These are phyloP conservation scores for Cercophora samala DNA, from an alignment of 495 filamentous ascomycete species.

Conservation along the genomic window DNA sequence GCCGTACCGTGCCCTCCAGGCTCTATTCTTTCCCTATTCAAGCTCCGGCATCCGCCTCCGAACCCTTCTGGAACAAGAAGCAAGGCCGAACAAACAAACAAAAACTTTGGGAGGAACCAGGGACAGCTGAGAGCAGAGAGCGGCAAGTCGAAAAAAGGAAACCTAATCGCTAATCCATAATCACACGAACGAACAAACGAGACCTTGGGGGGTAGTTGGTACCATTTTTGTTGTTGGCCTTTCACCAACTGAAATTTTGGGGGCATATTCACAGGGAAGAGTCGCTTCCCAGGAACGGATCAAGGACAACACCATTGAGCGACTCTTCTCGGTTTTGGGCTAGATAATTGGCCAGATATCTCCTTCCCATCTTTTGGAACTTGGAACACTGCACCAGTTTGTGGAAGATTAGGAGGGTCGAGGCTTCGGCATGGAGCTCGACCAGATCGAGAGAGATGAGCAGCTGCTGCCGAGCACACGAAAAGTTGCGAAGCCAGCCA, in stretches of 20 bases:
- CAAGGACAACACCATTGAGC: slow-evolving; percentile 9
- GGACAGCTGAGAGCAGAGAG: slow-evolving; percentile 5
- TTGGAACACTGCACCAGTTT: slow-evolving; percentile 8
- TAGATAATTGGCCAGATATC: slow-evolving; percentile 3
- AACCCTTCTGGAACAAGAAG: slow-evolving; percentile 7
- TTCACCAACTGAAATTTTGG: not conserved
- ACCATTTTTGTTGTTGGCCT: not conserved
- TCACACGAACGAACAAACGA: not conserved
- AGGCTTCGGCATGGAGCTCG: slow-evolving; percentile 28
- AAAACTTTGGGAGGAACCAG: slow-evolving; percentile 17
- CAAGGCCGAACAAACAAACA: slow-evolving; percentile 1
- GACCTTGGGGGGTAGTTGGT: not conserved
- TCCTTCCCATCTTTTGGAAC: slow-evolving; percentile 12
- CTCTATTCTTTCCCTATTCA: not conserved
- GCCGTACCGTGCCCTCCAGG: slow-evolving; percentile 5
- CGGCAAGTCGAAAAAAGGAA: not conserved
- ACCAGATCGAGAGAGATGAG: slow-evolving; percentile 19
- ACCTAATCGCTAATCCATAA: not conserved
- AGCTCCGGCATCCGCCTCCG: slow-evolving; percentile 1
- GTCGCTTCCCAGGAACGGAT: not conserved
- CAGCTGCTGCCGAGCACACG: slow-evolving; percentile 10
- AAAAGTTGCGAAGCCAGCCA: slow-evolving; percentile 11
- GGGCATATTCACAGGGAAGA: not conserved
- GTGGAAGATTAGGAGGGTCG: slow-evolving; percentile 5
- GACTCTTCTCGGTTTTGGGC: not conserved